Evolutionary conservation across 176 grass and related monocot genomes (phyloP), one percentile per base, ranked within the genome.

Genomic region (Carex littledalei): DNA sequence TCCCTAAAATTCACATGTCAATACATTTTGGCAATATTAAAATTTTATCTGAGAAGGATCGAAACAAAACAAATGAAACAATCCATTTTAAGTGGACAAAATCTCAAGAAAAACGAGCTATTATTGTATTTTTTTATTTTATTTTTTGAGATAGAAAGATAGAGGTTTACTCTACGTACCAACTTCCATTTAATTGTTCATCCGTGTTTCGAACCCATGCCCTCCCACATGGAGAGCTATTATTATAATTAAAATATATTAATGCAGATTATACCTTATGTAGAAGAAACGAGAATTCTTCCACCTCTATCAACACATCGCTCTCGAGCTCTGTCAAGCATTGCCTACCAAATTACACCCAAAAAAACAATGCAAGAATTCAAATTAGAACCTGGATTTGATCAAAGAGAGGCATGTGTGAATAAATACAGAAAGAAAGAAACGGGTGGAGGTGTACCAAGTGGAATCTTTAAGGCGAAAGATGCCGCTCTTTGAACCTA

Each of bases 301-400:
- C 10, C 15, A 83, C 64, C 81, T 83, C 81, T 29, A 83, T 83
- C 64, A 83, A 45, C 8, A 83, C 81, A 67, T 83, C 81, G 49
- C 81, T 83, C 14, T 83, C 41, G 24, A 83, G 81, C 63, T 83
- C 81, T 69, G 81, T 83, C 61, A 63, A 69, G 49, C 81, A 83
- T n/a, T 69, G 61, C 81, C 81, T 83, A 50, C 6, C 61, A 81
- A 68, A 55, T 18, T 29, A 34, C 49, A 67, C 43, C 6, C 18
- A 83, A 68, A 69, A 57, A 57, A 55, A 16, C 81, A 69, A 52
- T 8, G 17, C 47, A 78, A 57, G 16, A 45, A 10, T 49, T n/a
- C 2, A 1, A 83, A 18, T 68, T 3, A 74, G 7, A 7, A 14
- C 14, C 1, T 53, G 43, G n/a, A 68, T 13, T 21, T 54, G 16